phyloP scores from a whole-genome alignment of 179 eudicot species.

The Carnegiea gigantea region DNA sequence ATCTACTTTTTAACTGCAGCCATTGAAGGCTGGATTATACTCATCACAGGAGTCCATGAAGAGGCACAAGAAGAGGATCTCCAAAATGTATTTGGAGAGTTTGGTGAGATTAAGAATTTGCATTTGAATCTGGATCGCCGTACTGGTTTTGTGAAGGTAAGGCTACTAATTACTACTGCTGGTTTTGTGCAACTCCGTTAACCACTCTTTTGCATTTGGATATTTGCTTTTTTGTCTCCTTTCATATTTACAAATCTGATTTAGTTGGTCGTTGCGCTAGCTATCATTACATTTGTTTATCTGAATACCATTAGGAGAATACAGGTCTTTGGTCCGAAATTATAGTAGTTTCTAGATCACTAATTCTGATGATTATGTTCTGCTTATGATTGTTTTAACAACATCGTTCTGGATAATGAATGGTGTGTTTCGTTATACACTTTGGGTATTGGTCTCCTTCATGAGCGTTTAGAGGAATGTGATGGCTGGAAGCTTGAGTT shows the following conservation, averaged over 20 bases:
- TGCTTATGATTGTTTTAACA: not conserved
- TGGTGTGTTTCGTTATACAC: no score
- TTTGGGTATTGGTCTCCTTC: no score
- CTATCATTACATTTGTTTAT: not conserved
- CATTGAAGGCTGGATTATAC: conserved; percentile 92
- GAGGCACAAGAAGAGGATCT: conserved; percentile 93
- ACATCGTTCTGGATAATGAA: not conserved
- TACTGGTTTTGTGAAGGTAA: conserved; percentile 92
- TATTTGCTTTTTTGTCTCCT: not conserved
- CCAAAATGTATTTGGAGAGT: conserved; percentile 78
- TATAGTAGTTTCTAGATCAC: not conserved
- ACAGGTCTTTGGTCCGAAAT: not conserved
- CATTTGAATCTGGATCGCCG: conserved; percentile 93
- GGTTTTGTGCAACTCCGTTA: not conserved
- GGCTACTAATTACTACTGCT: not conserved
- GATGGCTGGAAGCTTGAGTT: no score
- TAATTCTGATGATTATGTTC: not conserved
- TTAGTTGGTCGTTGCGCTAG: no score
- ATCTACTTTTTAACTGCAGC: conserved; percentile 45
- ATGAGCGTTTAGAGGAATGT: no score
- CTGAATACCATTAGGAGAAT: not conserved
- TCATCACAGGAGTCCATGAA: conserved; percentile 81
- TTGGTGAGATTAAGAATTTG: conserved; percentile 79
- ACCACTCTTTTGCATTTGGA: not conserved
- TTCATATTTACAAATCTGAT: no score